Evolutionary conservation across 495 filamentous ascomycete species (phyloP).

Genomic region (Penicillium turbatum): DNA sequence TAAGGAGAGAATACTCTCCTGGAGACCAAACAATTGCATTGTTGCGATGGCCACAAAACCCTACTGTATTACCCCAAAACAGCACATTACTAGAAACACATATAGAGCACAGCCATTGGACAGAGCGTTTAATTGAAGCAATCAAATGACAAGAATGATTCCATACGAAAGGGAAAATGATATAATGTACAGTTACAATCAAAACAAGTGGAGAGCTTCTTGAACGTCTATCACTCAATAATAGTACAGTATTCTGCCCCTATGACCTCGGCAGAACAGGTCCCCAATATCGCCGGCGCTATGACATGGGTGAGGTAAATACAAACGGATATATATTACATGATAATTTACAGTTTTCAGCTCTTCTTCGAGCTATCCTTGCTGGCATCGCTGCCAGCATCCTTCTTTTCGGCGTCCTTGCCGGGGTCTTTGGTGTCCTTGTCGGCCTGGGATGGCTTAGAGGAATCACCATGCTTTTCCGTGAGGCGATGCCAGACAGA

Average conservation of each 20-base stretch:
- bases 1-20: no score
- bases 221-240: constrained; percentile 17
- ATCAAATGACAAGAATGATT: background rate
- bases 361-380: constrained; percentile 49
- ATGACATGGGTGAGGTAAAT: constrained; percentile 38
- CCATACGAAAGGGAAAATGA: background rate
- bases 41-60: no score
- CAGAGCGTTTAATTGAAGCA: background rate
- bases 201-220: constrained; percentile 27
- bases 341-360: constrained; percentile 23
- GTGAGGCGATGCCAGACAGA: constrained; percentile 85
- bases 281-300: constrained; percentile 44
- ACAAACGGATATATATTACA: constrained; percentile 29
- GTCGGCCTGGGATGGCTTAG: constrained; percentile 20
- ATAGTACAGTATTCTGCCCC: constrained; percentile 26
- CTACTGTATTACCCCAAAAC: background rate
- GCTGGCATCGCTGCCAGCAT: constrained; percentile 33
- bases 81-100: background rate
- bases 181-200: background rate
- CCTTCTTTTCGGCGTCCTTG: constrained; percentile 24
- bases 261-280: constrained; percentile 16
- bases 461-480: constrained; percentile 58
- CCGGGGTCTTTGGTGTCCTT: constrained; percentile 19
- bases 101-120: constrained; percentile 2
- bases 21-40: no score